Percentiles rank a stretch among this genome's conserved stretches.
Conservation (phyloP, 306 rosid species). For the Castanea mollissima region DNA sequence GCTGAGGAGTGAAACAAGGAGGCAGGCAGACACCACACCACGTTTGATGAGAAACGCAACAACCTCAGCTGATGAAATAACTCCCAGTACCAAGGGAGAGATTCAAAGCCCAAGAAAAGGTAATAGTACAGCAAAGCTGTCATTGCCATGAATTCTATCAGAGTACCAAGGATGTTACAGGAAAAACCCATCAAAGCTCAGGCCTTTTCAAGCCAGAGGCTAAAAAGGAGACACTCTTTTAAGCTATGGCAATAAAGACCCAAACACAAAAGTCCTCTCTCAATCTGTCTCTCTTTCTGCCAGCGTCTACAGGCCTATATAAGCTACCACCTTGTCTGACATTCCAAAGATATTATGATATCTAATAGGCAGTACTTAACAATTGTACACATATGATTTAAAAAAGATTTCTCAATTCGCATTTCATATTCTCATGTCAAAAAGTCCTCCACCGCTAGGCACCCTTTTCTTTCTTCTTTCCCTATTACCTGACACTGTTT, state of each 20-base stretch:
- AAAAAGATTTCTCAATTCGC: conserved; percentile 2
- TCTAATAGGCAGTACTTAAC: conserved; percentile 27
- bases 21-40: background rate
- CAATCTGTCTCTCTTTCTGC: conserved; percentile 16
- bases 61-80: conserved; percentile 41
- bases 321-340: conserved; percentile 48
- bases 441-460: conserved; percentile 29
- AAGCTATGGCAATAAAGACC: conserved; percentile 53
- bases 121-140: conserved; percentile 57
- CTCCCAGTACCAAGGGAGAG: conserved; percentile 42
- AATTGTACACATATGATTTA: conserved; percentile 18
- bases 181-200: conserved; percentile 50
- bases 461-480: conserved; percentile 8
- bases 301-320: conserved; percentile 43
- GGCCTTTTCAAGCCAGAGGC: conserved; percentile 38
- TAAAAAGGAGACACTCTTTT: conserved; percentile 39
- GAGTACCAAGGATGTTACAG: conserved; percentile 64
- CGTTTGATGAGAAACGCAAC: conserved; percentile 34
- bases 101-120: conserved; percentile 53
- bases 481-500: conserved; percentile 43
- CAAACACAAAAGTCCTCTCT: conserved; percentile 27
- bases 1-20: conserved; percentile 35
- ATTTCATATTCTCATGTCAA: conserved; percentile 9
- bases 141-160: conserved; percentile 81
- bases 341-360: conserved; percentile 41